Conservation (phyloP, 2,329 filamentous ascomycete species). For the Coniochaeta sp. region DNA sequence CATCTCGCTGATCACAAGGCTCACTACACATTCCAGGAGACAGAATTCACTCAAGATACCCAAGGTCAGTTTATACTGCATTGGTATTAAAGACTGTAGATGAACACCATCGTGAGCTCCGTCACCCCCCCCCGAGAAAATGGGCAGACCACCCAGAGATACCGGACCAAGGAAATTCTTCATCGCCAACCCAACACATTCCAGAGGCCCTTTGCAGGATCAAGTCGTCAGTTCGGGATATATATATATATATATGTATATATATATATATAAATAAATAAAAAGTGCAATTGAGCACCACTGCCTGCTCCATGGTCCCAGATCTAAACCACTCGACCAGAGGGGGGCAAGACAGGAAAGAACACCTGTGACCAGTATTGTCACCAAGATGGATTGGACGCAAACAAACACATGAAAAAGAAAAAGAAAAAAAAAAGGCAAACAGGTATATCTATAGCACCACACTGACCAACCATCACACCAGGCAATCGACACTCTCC, state of each 20-base stretch:
- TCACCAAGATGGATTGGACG: neutral
- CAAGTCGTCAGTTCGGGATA: neutral
- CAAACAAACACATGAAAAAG: no score
- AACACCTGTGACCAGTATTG: neutral
- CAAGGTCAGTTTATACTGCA: no score
- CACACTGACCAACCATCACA: neutral
- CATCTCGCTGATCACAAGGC: neutral
- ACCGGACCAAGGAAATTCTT: no score
- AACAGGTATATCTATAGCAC: constrained; percentile 3
- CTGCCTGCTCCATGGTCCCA: no score
- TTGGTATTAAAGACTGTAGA: neutral
- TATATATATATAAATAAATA: no score
- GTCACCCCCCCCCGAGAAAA: no score
- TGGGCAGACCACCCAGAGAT: neutral
- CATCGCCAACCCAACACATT: neutral
- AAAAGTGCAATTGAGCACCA: no score
- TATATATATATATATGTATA: no score
- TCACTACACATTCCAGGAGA: neutral
- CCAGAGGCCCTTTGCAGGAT: neutral
- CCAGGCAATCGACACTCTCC: neutral
- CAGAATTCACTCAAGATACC: neutral
- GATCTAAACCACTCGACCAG: no score
- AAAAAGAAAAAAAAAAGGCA: constrained; percentile 2
- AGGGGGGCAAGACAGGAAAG: neutral
- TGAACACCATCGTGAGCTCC: no score